phyloP scores from a whole-genome alignment of 345 rosid genomes.

The Rubroshorea leprosula region DNA sequence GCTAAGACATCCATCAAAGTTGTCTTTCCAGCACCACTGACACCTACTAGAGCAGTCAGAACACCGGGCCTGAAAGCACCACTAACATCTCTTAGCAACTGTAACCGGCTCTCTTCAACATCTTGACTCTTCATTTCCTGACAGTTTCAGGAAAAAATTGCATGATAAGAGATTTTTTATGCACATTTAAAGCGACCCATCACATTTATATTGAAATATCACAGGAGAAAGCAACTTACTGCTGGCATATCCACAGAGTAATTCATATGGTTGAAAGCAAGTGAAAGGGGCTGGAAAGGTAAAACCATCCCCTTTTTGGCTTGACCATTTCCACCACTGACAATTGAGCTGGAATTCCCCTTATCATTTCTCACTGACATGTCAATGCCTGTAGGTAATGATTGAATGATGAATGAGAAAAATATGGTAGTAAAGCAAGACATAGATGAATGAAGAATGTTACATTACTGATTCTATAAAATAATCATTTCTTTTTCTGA shows the following conservation, averaged over 20 bases:
- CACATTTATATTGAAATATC: not conserved
- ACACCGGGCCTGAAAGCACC: slow-evolving; percentile 80
- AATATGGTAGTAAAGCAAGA: not conserved
- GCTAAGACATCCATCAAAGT: slow-evolving; percentile 75
- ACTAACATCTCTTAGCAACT: slow-evolving; percentile 50
- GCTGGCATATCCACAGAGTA: slow-evolving; percentile 75
- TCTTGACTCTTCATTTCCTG: slow-evolving; percentile 74
- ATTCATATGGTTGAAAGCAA: slow-evolving; percentile 56
- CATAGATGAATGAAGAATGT: not conserved
- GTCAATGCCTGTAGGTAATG: not conserved
- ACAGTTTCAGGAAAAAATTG: not conserved
- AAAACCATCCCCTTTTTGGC: slow-evolving; percentile 53
- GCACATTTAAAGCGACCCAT: not conserved
- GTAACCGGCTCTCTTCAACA: slow-evolving; percentile 44
- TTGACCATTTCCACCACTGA: not conserved
- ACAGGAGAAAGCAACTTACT: slow-evolving; percentile 29
- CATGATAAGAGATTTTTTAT: not conserved
- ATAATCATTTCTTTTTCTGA: no score
- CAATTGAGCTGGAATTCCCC: not conserved
- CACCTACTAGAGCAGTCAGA: slow-evolving; percentile 72
- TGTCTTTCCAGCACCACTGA: slow-evolving; percentile 86
- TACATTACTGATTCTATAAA: no score
- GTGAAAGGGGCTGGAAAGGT: slow-evolving; percentile 68
- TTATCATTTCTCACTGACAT: not conserved
- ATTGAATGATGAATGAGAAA: not conserved